Evolutionary conservation across 345 rosid genomes (phyloP), one percentile per base, ranked within the genome.

Genomic region (Lepidium didymum): DNA sequence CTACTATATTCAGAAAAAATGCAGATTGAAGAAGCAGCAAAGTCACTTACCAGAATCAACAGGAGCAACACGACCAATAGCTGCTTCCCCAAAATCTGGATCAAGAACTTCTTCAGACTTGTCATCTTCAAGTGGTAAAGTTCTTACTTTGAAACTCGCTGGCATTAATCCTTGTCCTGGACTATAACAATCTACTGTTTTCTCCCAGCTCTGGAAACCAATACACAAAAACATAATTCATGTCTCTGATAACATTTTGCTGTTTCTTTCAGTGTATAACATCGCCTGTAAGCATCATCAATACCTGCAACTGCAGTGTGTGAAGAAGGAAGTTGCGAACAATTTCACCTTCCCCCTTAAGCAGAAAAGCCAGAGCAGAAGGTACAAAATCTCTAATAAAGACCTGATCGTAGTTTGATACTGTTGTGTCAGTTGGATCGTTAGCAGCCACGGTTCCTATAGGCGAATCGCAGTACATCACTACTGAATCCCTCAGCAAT

Each of bases 91-190:
- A 73, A 89, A 89, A 64, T 92, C 96, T 15, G 95, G 89, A 84
- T 87, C 98, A 51, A 89, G 73, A 57, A 85, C 78, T 66, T 92
- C 98, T 76, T 89, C 95, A 42, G 81, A 79, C 69, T 81, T 90
- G 70, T 85, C 88, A 57, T 86, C 88, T 68, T 84, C 91, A 33
- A 85, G 81, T 14, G 88, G 91, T 75, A 85, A 79, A 0, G 81
- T 87, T 13, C 96, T 89, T 45, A 92, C 96, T 81, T 92, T 89
- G 61, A 89, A 92, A 81, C 92, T 92, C 34, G 95, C 98, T 69
- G 96, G 98, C 96, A 89, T 89, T 74, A 92, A 62, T 11, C 97
- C 96, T 70, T 93, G 93, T 77, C 96, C 93, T 37, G 96, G 96
- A 76, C 97, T 90, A 62, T 88, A 82, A 78, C 92, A 89, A 76